Evolutionary conservation across 2,329 filamentous ascomycete genomes (phyloP).

Genomic region (Cercospora berteroae): DNA sequence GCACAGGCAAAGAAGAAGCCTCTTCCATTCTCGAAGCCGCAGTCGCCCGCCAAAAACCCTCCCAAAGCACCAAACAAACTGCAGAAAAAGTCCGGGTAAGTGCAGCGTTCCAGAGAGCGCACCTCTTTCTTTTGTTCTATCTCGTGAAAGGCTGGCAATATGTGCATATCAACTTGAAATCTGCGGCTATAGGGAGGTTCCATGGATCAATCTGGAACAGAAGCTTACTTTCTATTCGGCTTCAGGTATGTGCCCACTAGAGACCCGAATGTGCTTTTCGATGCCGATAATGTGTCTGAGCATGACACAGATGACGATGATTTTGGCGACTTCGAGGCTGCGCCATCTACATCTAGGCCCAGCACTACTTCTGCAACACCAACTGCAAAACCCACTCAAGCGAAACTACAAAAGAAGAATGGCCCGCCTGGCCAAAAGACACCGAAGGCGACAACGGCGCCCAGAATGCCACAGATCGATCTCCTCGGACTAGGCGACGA

Average conservation of each 20-base stretch:
- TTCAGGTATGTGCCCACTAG: constrained; percentile 23
- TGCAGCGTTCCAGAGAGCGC: not conserved
- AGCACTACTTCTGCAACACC: not conserved
- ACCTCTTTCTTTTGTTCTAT: not conserved
- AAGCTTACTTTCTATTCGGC: not conserved
- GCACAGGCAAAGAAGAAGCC: constrained; percentile 13
- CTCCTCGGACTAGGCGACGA: constrained; percentile 33
- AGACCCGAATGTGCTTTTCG: constrained; percentile 36
- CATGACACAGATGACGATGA: constrained; percentile 33
- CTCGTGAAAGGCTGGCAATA: not conserved
- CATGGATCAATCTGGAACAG: not conserved
- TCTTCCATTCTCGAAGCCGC: constrained; percentile 4
- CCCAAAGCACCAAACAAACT: constrained; percentile 27
- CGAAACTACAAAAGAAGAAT: constrained; percentile 12
- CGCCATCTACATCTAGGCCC: not conserved
- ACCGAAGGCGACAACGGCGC: not conserved
- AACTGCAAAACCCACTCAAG: not conserved
- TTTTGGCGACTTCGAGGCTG: constrained; percentile 38
- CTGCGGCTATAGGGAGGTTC: not conserved
- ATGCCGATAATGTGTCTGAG: constrained; percentile 33
- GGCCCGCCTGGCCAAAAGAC: not conserved
- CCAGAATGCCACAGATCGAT: constrained; percentile 28
- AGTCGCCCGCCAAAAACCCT: constrained; percentile 11
- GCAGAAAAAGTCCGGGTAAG: constrained; percentile 27
- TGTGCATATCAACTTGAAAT: not conserved